A percentile compares a stretch with the other conserved stretches of the same genome.
Evolutionary conservation across 2,329 filamentous ascomycete genomes (phyloP).

Genomic region (Chrysosporium keratinophilum): DNA sequence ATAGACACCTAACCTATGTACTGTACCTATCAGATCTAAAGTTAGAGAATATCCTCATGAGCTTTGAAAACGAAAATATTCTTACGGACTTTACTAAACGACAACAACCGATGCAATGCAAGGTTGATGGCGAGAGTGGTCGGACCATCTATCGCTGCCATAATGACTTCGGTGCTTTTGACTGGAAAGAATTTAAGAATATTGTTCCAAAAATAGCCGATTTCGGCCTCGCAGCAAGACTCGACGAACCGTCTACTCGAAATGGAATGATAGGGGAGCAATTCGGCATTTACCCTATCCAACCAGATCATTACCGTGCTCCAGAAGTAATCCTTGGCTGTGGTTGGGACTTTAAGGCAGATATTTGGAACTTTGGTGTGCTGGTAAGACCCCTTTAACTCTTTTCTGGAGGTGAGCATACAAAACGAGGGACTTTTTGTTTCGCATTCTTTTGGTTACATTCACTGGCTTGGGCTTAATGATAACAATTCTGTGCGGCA

Average conservation of each 20-base stretch:
- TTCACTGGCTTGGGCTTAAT: not conserved
- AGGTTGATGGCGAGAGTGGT: conserved; percentile 14
- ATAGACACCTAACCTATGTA: not conserved
- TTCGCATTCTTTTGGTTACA: too few relatives aligned
- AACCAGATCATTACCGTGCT: conserved; percentile 23
- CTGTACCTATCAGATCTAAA: conserved; percentile 28
- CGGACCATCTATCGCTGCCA: conserved; percentile 19
- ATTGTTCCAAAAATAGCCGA: conserved; percentile 18
- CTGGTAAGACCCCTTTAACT: conserved; percentile 21
- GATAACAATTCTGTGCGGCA: not conserved
- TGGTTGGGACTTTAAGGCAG: conserved; percentile 11
- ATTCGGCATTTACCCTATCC: conserved; percentile 26
- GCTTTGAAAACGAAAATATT: conserved; percentile 17
- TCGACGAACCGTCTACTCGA: conserved; percentile 20
- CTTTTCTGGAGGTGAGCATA: not conserved
- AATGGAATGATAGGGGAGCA: conserved; percentile 18
- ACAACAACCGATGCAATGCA: conserved; percentile 14
- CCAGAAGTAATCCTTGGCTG: conserved; percentile 24
- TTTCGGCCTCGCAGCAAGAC: conserved; percentile 18
- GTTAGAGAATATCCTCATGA: conserved; percentile 29
- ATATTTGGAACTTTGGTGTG: conserved; percentile 27
- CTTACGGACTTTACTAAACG: conserved; percentile 19
- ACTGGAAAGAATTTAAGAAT: conserved; percentile 14
- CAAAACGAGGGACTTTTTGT: too few relatives aligned
- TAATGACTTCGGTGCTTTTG: conserved; percentile 19